Percentiles rank a stretch among this genome's conserved stretches.
Conservation (phyloP, 2,329 filamentous ascomycete genomes). For the Dissoconium aciculare region DNA sequence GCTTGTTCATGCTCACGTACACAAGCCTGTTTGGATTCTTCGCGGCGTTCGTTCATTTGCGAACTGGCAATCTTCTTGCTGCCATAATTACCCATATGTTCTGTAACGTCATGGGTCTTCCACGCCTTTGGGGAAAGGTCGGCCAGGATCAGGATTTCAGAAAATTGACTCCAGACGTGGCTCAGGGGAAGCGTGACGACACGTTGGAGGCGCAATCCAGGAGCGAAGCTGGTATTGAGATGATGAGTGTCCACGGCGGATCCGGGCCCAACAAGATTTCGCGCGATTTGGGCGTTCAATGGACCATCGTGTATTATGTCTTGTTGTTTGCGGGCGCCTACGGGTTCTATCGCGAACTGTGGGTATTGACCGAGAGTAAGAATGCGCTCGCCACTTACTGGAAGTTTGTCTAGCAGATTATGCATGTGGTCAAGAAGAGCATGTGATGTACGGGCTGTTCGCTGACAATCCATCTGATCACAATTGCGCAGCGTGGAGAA, state of each 20-base stretch:
- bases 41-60: slow-evolving; percentile 73
- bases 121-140: slow-evolving; percentile 68
- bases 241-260: slow-evolving; percentile 14
- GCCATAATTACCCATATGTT: slow-evolving; percentile 68
- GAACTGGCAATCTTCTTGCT: slow-evolving; percentile 66
- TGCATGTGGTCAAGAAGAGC: no score
- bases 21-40: slow-evolving; percentile 91
- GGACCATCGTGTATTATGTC: slow-evolving; percentile 67
- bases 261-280: slow-evolving; percentile 26
- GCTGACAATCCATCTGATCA: no score
- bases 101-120: slow-evolving; percentile 85
- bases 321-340: slow-evolving; percentile 57
- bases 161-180: slow-evolving; percentile 18
- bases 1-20: slow-evolving; percentile 72
- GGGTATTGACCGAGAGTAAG: slow-evolving; percentile 52
- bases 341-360: slow-evolving; percentile 57
- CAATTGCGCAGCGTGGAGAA: no score
- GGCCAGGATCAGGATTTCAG: slow-evolving; percentile 26
- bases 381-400: slow-evolving; percentile 31
- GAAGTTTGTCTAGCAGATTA: not conserved
- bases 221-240: slow-evolving; percentile 10
- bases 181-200: slow-evolving; percentile 18
- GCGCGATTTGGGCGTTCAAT: slow-evolving; percentile 34
- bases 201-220: slow-evolving; percentile 6
- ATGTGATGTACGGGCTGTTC: no score